Evolutionary conservation across 2,329 filamentous ascomycete species (phyloP).

Genomic region (Exserohilum turcica): DNA sequence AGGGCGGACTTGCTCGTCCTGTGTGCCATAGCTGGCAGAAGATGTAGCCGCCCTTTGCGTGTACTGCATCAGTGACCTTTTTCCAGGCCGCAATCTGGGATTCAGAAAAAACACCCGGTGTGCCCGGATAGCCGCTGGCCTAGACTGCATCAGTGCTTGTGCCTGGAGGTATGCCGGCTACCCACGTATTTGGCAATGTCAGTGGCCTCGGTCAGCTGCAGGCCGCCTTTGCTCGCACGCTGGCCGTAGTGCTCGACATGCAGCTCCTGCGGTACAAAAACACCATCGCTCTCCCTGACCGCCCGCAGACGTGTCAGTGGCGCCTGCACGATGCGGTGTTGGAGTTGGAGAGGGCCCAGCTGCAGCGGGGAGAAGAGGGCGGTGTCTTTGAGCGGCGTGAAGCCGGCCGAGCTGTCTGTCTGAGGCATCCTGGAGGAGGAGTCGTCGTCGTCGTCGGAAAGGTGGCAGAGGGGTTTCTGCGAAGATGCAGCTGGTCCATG

Average conservation of each 20-base stretch:
- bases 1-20: conserved; percentile 52
- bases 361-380: conserved; percentile 41
- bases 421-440: conserved; percentile 38
- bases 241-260: conserved; percentile 61
- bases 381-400: conserved; percentile 40
- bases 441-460: not conserved
- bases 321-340: conserved; percentile 49
- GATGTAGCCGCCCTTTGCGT: conserved; percentile 58
- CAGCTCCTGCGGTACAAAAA: conserved; percentile 55
- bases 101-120: conserved; percentile 39
- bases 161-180: not conserved
- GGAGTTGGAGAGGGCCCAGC: conserved; percentile 41
- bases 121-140: conserved; percentile 48
- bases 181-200: conserved; percentile 44
- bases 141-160: conserved; percentile 28
- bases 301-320: conserved; percentile 53
- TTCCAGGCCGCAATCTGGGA: conserved; percentile 58
- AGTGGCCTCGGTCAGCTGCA: conserved; percentile 65
- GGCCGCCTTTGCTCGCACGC: conserved; percentile 59
- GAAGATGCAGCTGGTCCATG: conserved; percentile 12
- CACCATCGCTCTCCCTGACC: conserved; percentile 53
- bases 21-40: conserved; percentile 55
- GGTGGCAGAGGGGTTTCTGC: conserved; percentile 1
- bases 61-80: conserved; percentile 57
- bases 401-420: conserved; percentile 36